Percentiles rank a stretch among this genome's conserved stretches.
phyloP scores from a whole-genome alignment of 192 early-diverging fungal species.

The Rhizophagus clarus region DNA sequence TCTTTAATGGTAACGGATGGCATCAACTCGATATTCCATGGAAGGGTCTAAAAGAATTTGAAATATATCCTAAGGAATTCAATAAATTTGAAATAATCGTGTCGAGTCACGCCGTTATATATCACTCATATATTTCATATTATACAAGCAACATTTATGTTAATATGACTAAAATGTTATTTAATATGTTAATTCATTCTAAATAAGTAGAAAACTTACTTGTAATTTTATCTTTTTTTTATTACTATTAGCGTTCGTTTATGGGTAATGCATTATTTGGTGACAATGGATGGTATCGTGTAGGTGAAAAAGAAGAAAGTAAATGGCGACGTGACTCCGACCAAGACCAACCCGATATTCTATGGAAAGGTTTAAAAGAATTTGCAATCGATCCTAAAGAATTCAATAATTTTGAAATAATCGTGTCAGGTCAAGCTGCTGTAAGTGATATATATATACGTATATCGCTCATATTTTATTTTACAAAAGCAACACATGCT shows the following conservation, averaged over 20 bases:
- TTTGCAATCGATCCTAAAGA: background rate
- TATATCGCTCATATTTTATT: background rate
- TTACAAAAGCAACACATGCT: too few species aligned
- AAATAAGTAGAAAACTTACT: background rate
- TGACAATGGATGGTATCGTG: background rate
- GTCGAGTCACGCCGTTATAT: background rate
- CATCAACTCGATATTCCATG: background rate
- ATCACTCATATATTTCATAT: background rate
- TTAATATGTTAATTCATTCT: background rate
- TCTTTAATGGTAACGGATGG: background rate
- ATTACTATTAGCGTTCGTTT: background rate
- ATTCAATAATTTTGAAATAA: background rate
- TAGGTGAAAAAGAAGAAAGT: too few species aligned
- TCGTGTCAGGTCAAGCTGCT: background rate
- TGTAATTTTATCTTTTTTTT: too few species aligned
- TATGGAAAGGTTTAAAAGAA: conserved; percentile 2
- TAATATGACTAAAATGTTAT: too few species aligned
- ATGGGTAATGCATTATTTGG: background rate
- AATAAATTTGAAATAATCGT: background rate
- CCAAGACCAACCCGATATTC: background rate
- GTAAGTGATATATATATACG: background rate
- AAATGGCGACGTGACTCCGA: too few species aligned
- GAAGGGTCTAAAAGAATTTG: conserved; percentile 5
- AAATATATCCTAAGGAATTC: background rate
- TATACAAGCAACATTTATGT: too few species aligned